A percentile compares a stretch with the other conserved stretches of the same genome.
phyloP scores from a whole-genome alignment of 2,329 filamentous ascomycete genomes.

The Corynespora cassiicola region DNA sequence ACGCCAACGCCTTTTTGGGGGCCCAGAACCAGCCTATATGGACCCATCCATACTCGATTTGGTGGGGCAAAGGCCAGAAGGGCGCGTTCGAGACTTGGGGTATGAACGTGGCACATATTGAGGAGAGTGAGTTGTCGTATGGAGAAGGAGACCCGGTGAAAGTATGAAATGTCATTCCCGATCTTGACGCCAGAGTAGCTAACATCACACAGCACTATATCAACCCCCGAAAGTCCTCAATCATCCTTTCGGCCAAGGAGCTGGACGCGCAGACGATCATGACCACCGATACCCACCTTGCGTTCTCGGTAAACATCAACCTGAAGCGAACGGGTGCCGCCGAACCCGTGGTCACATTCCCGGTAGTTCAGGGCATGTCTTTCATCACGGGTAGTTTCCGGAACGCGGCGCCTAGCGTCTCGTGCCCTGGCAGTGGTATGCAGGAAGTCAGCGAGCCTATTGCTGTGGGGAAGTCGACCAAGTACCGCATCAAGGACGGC shows the following conservation, averaged over 20 bases:
- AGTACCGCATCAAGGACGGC: conserved; percentile 76
- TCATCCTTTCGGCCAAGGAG: conserved; percentile 81
- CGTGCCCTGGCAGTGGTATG: conserved; percentile 75
- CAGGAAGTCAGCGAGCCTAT: conserved; percentile 64
- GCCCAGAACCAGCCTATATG: conserved; percentile 73
- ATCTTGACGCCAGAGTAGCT: neutral
- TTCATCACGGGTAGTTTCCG: conserved; percentile 82
- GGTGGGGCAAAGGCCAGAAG: conserved; percentile 54
- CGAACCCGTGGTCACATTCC: conserved; percentile 74
- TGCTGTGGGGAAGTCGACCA: conserved; percentile 70
- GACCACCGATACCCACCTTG: conserved; percentile 59
- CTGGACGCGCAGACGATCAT: conserved; percentile 67
- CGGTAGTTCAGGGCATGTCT: conserved; percentile 86
- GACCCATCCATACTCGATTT: conserved; percentile 66
- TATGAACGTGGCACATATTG: conserved; percentile 77
- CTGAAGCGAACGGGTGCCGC: conserved; percentile 61
- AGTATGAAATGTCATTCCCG: conserved; percentile 11
- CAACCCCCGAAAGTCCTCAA: conserved; percentile 82
- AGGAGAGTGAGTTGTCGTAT: conserved; percentile 70
- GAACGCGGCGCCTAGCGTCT: conserved; percentile 73
- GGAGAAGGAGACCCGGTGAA: conserved; percentile 55
- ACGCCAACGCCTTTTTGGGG: conserved; percentile 77
- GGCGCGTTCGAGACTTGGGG: conserved; percentile 68
- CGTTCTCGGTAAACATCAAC: conserved; percentile 71
- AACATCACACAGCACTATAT: conserved; percentile 67